Percentiles rank a stretch among this genome's conserved stretches.
Evolutionary conservation across 2,329 filamentous ascomycete genomes (phyloP).

Genomic region (Chaetomium sp.): DNA sequence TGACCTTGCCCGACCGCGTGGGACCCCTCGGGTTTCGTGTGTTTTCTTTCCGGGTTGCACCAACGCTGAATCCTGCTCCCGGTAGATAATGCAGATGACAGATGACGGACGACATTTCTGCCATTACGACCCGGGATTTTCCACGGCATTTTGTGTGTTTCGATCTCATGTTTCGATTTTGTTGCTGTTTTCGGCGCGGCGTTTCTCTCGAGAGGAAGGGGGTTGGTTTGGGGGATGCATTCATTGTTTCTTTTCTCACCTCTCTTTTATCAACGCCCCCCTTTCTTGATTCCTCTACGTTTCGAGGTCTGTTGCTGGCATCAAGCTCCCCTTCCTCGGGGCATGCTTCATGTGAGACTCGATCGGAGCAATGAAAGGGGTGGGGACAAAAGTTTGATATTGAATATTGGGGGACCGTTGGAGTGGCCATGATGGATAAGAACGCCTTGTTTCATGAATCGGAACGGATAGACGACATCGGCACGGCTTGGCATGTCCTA

Average conservation of each 20-base stretch:
- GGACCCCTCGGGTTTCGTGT: background rate
- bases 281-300: background rate
- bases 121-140: conserved; percentile 18
- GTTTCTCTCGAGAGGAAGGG: conserved; percentile 15
- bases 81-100: conserved; percentile 18
- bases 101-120: conserved; percentile 22
- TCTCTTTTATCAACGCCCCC: conserved; percentile 3
- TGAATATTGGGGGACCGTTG: background rate
- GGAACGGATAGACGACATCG: conserved; percentile 11
- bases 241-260: conserved; percentile 2
- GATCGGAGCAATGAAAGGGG: background rate
- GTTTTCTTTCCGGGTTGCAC: background rate
- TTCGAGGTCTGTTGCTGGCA: conserved; percentile 21
- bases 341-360: conserved; percentile 23
- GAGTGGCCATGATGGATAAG: conserved; percentile 19
- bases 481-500: conserved; percentile 23
- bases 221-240: conserved; percentile 12
- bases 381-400: background rate
- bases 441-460: conserved; percentile 23
- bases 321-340: conserved; percentile 5
- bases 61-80: background rate
- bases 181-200: conserved; percentile 15
- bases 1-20: background rate
- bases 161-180: background rate
- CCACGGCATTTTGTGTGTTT: conserved; percentile 15